Evolutionary conservation across 495 filamentous ascomycete genomes (phyloP), one percentile per base, ranked within the genome.

Genomic region (Trichoderma asperelloides): DNA sequence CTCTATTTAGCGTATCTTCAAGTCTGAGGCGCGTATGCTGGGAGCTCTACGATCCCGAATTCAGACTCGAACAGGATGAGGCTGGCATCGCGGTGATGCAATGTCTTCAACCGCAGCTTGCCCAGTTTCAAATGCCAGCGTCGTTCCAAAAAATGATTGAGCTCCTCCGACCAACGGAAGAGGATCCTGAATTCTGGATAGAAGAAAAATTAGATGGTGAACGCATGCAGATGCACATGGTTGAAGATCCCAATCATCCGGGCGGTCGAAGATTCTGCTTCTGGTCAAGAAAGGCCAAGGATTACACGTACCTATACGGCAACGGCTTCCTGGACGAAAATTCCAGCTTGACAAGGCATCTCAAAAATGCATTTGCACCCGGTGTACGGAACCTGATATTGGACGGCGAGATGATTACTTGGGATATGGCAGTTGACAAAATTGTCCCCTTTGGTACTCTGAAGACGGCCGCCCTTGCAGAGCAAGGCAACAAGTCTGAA

Each of bases 201-300:
- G 95, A 98, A 74, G 95, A 98, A 79, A 98, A 98, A 76, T 80
- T 98, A 18, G 95, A 98, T 72, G 95, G 95, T 7, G 95, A 98
- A 78, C 83, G 95, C 62, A 96, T 98, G 90, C 95, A 98, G 77
- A 81, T 98, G 70, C 95, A 98, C 72, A 97, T 96, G 91, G 76
- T 82, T 27, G 82, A 90, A 49, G 92, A 96, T 68, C 77, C 85
- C 15, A 78, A 74, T 4, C 77, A 85, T 0, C 81, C 85, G 0
- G 91, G 92, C 2, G 91, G 92, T 21, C 88, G 83, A 66, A 81
- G 78, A 67, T 97, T 98, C 74, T 80, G 78, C 28, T 98, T 96
- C 76, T 98, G 95, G 95, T 97, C 93, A 15, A 82, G 95, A 21
- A 98, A 95, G 79, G 94, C 91, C 13, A 98, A 98, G 77, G 91